A percentile compares a stretch with the other conserved stretches of the same genome.
Conservation (phyloP, 2,329 filamentous ascomycete species). For the Aspergillus novoparasiticus region DNA sequence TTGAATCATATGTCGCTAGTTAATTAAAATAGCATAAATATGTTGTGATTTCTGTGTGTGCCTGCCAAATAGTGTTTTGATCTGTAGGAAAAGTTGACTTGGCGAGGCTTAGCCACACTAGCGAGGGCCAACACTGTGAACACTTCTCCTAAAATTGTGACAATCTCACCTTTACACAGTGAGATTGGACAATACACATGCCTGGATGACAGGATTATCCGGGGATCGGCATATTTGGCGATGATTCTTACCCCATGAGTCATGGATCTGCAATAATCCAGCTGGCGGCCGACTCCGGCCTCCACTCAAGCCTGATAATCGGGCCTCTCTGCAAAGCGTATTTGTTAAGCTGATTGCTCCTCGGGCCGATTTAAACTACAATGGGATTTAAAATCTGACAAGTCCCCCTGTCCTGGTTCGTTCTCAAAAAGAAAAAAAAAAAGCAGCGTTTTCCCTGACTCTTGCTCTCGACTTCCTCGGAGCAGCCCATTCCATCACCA, state of each 20-base stretch:
- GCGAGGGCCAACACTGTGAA: not conserved
- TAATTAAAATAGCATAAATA: not conserved
- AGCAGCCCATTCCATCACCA: not conserved
- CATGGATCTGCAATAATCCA: not conserved
- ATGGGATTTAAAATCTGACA: not conserved
- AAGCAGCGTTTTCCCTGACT: not conserved
- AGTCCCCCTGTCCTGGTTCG: not conserved
- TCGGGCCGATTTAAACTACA: not conserved
- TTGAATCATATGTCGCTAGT: not conserved
- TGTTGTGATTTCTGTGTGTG: not conserved
- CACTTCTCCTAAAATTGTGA: not conserved
- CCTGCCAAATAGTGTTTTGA: not conserved
- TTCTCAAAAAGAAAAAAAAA: not conserved
- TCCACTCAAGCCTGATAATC: not conserved
- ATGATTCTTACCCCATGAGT: conserved; percentile 2
- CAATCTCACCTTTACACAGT: not conserved
- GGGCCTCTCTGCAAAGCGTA: not conserved
- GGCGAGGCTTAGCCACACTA: not conserved
- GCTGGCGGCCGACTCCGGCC: not conserved
- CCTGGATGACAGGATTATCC: not conserved
- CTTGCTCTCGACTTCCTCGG: not conserved
- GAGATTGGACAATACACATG: not conserved
- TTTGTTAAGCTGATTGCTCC: not conserved
- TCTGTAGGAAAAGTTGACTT: not conserved
- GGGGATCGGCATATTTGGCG: not conserved